phyloP scores from a whole-genome alignment of 345 rosid genomes.

The Acer campestre region DNA sequence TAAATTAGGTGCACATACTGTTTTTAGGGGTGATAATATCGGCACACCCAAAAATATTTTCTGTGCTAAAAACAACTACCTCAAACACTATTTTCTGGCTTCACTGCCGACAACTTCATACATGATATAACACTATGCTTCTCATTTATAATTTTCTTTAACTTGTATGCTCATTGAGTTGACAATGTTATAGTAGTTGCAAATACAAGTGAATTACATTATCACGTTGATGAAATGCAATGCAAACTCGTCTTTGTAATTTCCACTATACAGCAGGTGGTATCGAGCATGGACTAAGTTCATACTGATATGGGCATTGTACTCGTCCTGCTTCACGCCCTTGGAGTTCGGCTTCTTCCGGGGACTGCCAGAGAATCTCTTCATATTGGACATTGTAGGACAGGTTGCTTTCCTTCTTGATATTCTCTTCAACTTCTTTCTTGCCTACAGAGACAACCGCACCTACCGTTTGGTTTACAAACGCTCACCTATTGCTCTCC shows the following conservation, averaged over 20 bases:
- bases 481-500: constrained; percentile 52
- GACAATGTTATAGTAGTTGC: too few species aligned
- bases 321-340: constrained; percentile 87
- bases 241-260: background rate
- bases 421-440: constrained; percentile 62
- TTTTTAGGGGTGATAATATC: too few species aligned
- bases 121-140: too few species aligned
- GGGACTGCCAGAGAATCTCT: constrained; percentile 70
- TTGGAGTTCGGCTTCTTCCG: constrained; percentile 89
- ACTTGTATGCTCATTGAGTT: too few species aligned
- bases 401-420: constrained; percentile 78
- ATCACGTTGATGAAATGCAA: background rate
- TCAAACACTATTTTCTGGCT: too few species aligned
- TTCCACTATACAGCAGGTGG: constrained; percentile 45
- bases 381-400: constrained; percentile 71
- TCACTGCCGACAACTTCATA: too few species aligned
- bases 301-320: constrained; percentile 78
- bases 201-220: too few species aligned
- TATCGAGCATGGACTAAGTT: constrained; percentile 66
- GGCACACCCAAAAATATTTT: too few species aligned
- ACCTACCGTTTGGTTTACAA: constrained; percentile 61
- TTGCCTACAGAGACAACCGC: constrained; percentile 62
- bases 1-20: too few species aligned
- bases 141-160: too few species aligned
- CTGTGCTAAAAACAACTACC: too few species aligned